Evolutionary conservation across 495 filamentous ascomycete species (phyloP).

Genomic region (Paragyromitra xinjiangensis): DNA sequence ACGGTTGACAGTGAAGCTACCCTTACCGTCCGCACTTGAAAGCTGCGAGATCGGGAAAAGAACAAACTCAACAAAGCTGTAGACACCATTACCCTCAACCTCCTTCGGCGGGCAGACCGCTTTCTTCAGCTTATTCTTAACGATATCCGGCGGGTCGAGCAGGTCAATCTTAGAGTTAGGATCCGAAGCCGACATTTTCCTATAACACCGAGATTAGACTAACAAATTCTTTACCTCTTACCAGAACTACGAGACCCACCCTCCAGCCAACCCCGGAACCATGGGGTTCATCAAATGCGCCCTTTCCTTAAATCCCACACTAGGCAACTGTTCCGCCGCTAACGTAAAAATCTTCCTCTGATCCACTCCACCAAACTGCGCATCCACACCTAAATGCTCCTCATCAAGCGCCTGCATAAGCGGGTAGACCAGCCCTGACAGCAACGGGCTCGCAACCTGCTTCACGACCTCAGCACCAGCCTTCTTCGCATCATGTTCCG

Average conservation of each 20-base stretch:
- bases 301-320: constrained; percentile 74
- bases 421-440: constrained; percentile 86
- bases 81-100: constrained; percentile 83
- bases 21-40: constrained; percentile 64
- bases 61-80: constrained; percentile 84
- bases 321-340: constrained; percentile 78
- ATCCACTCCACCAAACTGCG: constrained; percentile 80
- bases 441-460: constrained; percentile 75
- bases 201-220: not conserved
- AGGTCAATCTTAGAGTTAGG: constrained; percentile 89
- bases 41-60: constrained; percentile 74
- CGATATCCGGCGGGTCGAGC: constrained; percentile 75
- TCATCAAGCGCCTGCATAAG: constrained; percentile 92
- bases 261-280: constrained; percentile 83
- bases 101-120: constrained; percentile 77
- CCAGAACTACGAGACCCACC: constrained; percentile 56
- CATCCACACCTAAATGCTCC: constrained; percentile 85
- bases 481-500: constrained; percentile 78
- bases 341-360: constrained; percentile 90
- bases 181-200: constrained; percentile 64
- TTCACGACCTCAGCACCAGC: constrained; percentile 94
- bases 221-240: not conserved
- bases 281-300: constrained; percentile 92
- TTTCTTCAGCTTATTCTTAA: constrained; percentile 83
- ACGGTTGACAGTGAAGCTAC: constrained; percentile 67